Evolutionary conservation across 805 yeast genomes (phyloP).

Genomic region (Myxozyma lipomycoides): DNA sequence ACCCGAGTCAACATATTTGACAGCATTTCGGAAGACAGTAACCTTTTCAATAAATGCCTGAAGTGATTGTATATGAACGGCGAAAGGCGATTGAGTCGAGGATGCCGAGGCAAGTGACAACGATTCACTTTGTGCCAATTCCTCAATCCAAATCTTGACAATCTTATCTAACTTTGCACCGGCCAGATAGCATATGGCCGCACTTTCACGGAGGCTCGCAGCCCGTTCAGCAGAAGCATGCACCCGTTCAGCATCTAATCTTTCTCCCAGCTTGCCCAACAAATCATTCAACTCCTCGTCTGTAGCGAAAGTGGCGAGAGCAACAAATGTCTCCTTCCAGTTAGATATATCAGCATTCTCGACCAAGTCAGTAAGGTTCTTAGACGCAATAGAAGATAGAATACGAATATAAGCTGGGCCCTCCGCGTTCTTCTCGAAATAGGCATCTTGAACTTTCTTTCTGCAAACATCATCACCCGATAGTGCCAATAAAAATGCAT

Average conservation of each 20-base stretch:
- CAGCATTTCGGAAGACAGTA: conserved; percentile 61
- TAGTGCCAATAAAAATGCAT: conserved; percentile 78
- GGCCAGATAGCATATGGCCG: conserved; percentile 71
- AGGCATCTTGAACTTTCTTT: conserved; percentile 65
- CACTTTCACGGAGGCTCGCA: conserved; percentile 57
- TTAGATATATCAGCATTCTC: conserved; percentile 68
- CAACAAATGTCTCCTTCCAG: conserved; percentile 79
- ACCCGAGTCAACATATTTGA: conserved; percentile 29
- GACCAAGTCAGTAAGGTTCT: conserved; percentile 63
- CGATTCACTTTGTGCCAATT: conserved; percentile 49
- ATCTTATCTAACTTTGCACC: conserved; percentile 79
- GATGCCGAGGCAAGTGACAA: conserved; percentile 32
- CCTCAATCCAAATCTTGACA: conserved; percentile 78
- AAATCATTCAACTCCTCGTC: conserved; percentile 49
- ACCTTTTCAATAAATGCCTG: conserved; percentile 80
- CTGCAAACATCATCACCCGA: conserved; percentile 54
- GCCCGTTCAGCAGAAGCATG: conserved; percentile 23
- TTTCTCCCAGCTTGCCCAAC: conserved; percentile 70
- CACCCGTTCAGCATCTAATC: conserved; percentile 48
- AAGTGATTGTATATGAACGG: conserved; percentile 78
- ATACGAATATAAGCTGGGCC: conserved; percentile 65
- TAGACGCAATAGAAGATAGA: conserved; percentile 56
- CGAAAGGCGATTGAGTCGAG: conserved; percentile 54
- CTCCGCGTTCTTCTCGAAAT: conserved; percentile 55
- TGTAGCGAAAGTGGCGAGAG: conserved; percentile 55